Conservation (phyloP, 306 rosid species). For the Cucumis melo region DNA sequence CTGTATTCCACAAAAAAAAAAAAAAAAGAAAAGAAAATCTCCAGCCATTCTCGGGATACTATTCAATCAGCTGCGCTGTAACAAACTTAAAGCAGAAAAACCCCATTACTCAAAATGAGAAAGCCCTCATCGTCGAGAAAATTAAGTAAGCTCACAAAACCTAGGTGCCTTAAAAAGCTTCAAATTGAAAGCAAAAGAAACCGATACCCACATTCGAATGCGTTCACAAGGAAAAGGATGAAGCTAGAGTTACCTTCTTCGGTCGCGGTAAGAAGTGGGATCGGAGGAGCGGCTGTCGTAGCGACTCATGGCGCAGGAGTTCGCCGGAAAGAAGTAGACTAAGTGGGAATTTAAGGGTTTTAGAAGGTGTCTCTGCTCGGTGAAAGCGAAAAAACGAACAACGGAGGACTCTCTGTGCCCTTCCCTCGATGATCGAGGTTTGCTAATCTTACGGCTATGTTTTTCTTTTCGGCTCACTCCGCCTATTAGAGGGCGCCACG, state of each 20-base stretch:
- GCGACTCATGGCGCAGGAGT: slow-evolving; percentile 55
- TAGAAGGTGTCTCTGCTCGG: slow-evolving; percentile 7
- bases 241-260: slow-evolving; percentile 46
- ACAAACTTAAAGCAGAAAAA: background rate
- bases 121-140: background rate
- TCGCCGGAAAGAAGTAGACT: background rate
- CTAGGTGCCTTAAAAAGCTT: background rate
- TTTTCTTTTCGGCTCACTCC: background rate
- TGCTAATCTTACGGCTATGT: background rate
- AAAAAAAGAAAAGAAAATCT: no score
- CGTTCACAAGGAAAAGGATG: background rate
- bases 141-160: background rate
- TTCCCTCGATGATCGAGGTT: background rate
- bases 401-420: background rate
- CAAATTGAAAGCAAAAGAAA: background rate
- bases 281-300: slow-evolving; percentile 91
- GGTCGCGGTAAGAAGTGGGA: slow-evolving; percentile 86
- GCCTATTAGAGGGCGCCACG: background rate
- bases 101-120: background rate
- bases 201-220: background rate
- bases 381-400: background rate
- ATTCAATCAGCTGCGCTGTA: background rate
- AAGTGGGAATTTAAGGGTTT: slow-evolving; percentile 19
- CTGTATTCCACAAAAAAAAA: background rate
- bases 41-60: background rate